These are phyloP conservation scores for Calcarisporium arbuscula DNA, from an alignment of 2,329 filamentous ascomycete genomes.

Conservation along the genomic window DNA sequence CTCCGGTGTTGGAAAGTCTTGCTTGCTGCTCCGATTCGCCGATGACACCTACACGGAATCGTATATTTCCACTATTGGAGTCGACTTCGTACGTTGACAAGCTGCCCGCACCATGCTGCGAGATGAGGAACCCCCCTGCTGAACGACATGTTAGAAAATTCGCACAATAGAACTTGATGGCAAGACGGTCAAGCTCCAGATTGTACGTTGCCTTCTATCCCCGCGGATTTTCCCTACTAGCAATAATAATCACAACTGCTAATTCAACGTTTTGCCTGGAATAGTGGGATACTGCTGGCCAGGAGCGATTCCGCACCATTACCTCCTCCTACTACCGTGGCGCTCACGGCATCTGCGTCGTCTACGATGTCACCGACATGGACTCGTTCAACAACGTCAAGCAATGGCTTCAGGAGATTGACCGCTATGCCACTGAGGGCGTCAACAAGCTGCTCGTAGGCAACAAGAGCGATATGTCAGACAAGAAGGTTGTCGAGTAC, in stretches of 20 bases:
- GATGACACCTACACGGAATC: slow-evolving; percentile 99
- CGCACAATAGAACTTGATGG: slow-evolving; percentile 98
- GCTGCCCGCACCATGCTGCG: slow-evolving; percentile 1
- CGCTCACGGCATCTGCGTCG: slow-evolving; percentile 97
- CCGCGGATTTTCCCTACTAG: neutral
- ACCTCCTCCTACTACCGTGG: slow-evolving; percentile 99
- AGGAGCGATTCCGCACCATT: slow-evolving; percentile 99
- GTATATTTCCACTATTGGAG: slow-evolving; percentile 99
- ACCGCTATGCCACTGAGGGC: slow-evolving; percentile 96
- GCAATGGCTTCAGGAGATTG: slow-evolving; percentile 99
- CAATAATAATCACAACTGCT: neutral
- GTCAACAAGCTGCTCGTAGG: slow-evolving; percentile 99
- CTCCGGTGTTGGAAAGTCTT: slow-evolving; percentile 99
- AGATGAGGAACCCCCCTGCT: slow-evolving; percentile 5
- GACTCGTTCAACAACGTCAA: slow-evolving; percentile 99
- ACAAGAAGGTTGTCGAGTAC: slow-evolving; percentile 99
- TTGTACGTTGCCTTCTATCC: slow-evolving; percentile 61
- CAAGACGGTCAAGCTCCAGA: slow-evolving; percentile 99
- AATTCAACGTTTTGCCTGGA: slow-evolving; percentile 8
- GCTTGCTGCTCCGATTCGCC: slow-evolving; percentile 92
- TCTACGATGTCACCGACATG: slow-evolving; percentile 99
- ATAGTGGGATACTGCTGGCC: slow-evolving; percentile 98
- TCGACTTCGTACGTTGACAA: slow-evolving; percentile 77
- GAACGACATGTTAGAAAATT: slow-evolving; percentile 70
- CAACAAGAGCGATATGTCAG: slow-evolving; percentile 99